phyloP scores from a whole-genome alignment of 495 filamentous ascomycete genomes.

The Aspergillus sparsus region DNA sequence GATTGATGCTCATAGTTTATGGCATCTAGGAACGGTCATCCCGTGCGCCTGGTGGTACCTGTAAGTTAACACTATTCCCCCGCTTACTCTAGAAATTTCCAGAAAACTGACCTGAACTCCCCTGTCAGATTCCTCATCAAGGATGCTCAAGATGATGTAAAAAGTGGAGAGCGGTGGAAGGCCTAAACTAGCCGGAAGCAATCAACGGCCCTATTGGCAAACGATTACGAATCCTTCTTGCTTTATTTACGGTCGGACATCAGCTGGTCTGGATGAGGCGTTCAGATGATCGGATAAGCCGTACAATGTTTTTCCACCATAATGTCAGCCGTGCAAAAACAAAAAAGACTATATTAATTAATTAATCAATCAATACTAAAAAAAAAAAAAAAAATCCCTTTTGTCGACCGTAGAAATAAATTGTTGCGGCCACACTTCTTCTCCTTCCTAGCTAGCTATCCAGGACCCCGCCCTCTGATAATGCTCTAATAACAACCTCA shows the following conservation, averaged over 20 bases:
- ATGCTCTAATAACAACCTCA: no score
- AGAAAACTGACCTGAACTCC: conserved; percentile 12
- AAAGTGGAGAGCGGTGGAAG: conserved; percentile 51
- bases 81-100: not conserved
- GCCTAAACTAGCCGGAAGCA: conserved; percentile 32
- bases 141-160: conserved; percentile 73
- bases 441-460: no score
- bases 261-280: conserved; percentile 11
- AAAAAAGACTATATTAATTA: not conserved
- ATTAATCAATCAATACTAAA: no score
- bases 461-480: no score
- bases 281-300: conserved; percentile 21
- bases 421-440: no score
- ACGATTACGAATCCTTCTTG: not conserved
- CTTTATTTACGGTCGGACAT: conserved; percentile 2
- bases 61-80: conserved; percentile 56
- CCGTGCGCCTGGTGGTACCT: conserved; percentile 93
- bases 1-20: conserved; percentile 92
- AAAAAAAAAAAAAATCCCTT: no score
- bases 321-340: not conserved
- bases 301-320: not conserved
- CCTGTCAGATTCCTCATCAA: conserved; percentile 68
- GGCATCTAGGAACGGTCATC: conserved; percentile 90
- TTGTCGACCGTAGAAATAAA: no score
- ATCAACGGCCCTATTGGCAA: not conserved